Conservation (phyloP, 768 basidiomycete genomes). For the Naganishia antarctica region DNA sequence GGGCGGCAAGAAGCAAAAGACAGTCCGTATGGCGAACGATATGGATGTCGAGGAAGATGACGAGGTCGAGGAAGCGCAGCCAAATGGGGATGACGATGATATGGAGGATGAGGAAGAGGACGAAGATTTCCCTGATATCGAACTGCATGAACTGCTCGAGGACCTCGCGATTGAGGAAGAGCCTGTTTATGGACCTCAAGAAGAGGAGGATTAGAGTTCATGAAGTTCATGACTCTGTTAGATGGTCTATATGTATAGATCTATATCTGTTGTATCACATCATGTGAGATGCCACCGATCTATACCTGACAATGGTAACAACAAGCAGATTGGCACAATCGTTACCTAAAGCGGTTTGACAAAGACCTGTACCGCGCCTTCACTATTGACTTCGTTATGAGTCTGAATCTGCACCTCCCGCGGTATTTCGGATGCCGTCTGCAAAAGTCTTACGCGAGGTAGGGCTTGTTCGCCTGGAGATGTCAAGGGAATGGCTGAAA, state of each 20-base stretch:
- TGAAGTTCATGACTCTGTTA: too few relatives aligned
- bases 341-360: not conserved
- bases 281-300: not conserved
- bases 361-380: conserved; percentile 3
- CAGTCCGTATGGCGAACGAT: conserved; percentile 52
- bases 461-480: not conserved
- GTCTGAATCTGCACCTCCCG: not conserved
- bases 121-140: conserved; percentile 80
- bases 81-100: conserved; percentile 51
- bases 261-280: conserved; percentile 10
- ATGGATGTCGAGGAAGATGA: conserved; percentile 54
- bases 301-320: not conserved
- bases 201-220: conserved; percentile 8
- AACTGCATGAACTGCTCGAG: conserved; percentile 78
- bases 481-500: conserved; percentile 14
- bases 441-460: conserved; percentile 1
- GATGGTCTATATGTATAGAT: not conserved
- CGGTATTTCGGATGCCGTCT: conserved; percentile 5
- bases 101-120: conserved; percentile 67
- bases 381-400: not conserved
- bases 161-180: conserved; percentile 55
- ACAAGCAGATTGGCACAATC: too few relatives aligned
- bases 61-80: conserved; percentile 49
- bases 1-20: conserved; percentile 52
- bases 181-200: conserved; percentile 4